These are phyloP conservation scores for Dactylis glomerata DNA, from an alignment of 176 grass and related monocot species.

Conservation along the genomic window DNA sequence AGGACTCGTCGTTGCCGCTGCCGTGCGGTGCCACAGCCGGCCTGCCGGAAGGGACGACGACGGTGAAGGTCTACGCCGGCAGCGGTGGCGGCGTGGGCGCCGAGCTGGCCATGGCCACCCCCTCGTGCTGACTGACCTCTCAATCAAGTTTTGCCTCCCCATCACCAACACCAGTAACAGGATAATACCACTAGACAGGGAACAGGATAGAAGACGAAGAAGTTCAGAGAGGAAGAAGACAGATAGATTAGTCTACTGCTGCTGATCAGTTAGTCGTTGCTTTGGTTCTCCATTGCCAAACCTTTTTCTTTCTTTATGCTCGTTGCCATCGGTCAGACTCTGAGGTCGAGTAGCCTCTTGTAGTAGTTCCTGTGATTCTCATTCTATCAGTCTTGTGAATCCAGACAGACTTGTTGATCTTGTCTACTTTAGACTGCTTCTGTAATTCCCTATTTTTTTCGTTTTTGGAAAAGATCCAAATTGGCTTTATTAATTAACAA, in stretches of 20 bases:
- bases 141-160: conserved; percentile 8
- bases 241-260: neutral
- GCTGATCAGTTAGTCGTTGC: neutral
- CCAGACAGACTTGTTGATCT: neutral
- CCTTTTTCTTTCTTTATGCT: neutral
- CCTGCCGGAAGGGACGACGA: conserved; percentile 6
- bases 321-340: neutral
- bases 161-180: neutral
- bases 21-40: neutral
- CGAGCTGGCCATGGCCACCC: conserved; percentile 46
- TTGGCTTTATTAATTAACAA: too few species aligned
- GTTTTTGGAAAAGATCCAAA: too few species aligned
- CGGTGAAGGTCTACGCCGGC: neutral
- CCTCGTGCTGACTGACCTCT: conserved; percentile 13
- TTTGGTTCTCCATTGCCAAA: neutral
- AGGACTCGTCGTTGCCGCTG: conserved; percentile 8
- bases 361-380: neutral
- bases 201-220: neutral
- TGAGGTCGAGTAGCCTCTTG: neutral
- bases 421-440: too few species aligned
- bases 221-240: neutral
- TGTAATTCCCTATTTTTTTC: too few species aligned
- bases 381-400: neutral
- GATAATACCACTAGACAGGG: neutral
- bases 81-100: conserved; percentile 34